Base-by-base conservation (phyloP, 176 grass and related monocot species). In the Aegilops speltoides region DNA sequence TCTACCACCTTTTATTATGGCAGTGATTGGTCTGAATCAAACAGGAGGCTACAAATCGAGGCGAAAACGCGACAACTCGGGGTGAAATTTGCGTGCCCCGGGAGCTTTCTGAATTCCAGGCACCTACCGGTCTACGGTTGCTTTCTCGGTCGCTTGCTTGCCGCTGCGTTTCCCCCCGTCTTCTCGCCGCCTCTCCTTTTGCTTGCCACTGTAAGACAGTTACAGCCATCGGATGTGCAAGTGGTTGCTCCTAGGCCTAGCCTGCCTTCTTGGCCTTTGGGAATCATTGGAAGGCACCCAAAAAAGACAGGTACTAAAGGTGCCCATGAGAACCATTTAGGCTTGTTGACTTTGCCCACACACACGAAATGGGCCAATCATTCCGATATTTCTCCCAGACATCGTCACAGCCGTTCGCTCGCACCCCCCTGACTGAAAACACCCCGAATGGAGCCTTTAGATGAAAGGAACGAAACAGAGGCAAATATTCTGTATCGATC, bases 251-350 rank as follows among this genome's bases (percentile, higher is more conserved):
- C 43, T 76, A 76, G 73, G 24, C 73, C 73, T 52, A 20, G 43
- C 73, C 60, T 77, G 62, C 12, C 34, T 61, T 62, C 34, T 69
- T 77, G 89, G 38, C 89, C 86, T 76, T 85, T 88, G 89, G 89
- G 79, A 62, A 46, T 80, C 81, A 76, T 84, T 16, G 61, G 62
- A 88, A 77, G 82, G 52, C 86, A 77, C 77, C 61, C 38, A 91
- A 91, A 84, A 33, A 78, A 73, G 68, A 57, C 20, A 45, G 67
- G 62, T 43, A 59, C 67, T 76, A 76, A 70, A 71, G 64, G 34
- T 61, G 20, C 25, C 34, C 36, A 69, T 65, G 19, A 59, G 36
- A 52, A 37, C 57, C 57, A 75, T 76, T 76, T 60, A 68, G 28
- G 40, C 13, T 81, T 76, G 48, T 90, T 82, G 69, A 86, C 78